Base-by-base conservation (phyloP, 2,329 filamentous ascomycete species). In the Exophiala xenobiotica region DNA sequence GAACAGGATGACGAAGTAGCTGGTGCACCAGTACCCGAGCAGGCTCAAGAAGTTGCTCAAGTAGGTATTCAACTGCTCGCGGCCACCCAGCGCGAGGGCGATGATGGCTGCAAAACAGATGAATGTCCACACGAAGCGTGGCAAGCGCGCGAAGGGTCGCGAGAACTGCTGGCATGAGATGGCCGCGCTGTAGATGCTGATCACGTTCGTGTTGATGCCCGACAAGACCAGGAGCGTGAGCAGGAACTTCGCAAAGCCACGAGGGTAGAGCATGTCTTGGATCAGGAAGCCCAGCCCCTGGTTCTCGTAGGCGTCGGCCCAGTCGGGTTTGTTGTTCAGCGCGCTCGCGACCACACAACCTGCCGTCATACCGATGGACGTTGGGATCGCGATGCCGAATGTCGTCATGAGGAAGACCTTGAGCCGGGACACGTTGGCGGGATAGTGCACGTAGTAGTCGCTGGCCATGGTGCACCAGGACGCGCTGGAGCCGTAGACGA, bases 1-100 rank as follows among this genome's bases (percentile, higher is more conserved):
- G 47, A 76, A 73, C 4, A 79, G 45, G 55, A 79, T 74, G 29
- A 74, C 68, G 38, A 75, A 74, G 61, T 76, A 78, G 9, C 68
- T 68, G 0, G 74, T 78, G 56, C 70, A 73, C 74, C 74, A 78
- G 62, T 78, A 79, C 5, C 75, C 75, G 4, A 79, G 65, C 24
- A 78, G 64, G 4, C 69, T 70, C 14, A 78, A 60, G 61, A 79
- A 77, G 55, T 78, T 72, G 56, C 76, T 62, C 1, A 79, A 64
- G 33, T 75, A 72, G 1, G 59, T 63, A 40, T 73, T 67, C 6
- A 79, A 68, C 51, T 75, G 57, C 46, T 77, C 66, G 16, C 68
- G 64, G 14, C 69, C 68, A n/a, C 63, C 67, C 19, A 79, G 66
- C 3, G 70, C 73, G 4, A 79, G 65, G 12, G 69, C 64, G 14